Conservation (phyloP, 441 rosid species). For the Pelargonium fulgidum region DNA sequence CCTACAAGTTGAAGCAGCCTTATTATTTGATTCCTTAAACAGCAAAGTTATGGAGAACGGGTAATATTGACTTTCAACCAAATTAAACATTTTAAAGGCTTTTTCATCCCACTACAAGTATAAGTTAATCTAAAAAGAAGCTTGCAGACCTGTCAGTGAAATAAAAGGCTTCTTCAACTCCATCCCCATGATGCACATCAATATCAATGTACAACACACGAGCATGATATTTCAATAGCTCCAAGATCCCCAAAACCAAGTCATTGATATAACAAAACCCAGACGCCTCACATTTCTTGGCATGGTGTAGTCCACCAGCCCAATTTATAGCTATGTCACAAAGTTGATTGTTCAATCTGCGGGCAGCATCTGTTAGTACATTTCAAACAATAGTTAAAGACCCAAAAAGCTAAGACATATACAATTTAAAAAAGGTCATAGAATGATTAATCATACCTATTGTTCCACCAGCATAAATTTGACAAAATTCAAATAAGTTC, state of each 20-base stretch:
- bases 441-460: constrained; percentile 47
- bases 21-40: not conserved
- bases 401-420: not conserved
- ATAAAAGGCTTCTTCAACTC: constrained; percentile 99
- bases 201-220: constrained; percentile 89
- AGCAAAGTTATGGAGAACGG: not conserved
- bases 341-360: constrained; percentile 77
- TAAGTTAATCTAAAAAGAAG: constrained; percentile 17
- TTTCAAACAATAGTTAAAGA: constrained; percentile 15
- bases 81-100: not conserved
- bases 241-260: constrained; percentile 88
- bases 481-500: constrained; percentile 90
- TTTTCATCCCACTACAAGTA: constrained; percentile 6
- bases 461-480: constrained; percentile 94
- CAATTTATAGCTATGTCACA: constrained; percentile 98
- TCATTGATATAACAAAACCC: constrained; percentile 98
- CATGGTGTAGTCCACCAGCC: constrained; percentile 99
- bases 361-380: constrained; percentile 64
- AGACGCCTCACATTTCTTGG: constrained; percentile 94
- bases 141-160: constrained; percentile 75
- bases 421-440: constrained; percentile 7
- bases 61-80: not conserved
- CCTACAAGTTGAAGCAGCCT: constrained; percentile 10
- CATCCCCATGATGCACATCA: constrained; percentile 99
- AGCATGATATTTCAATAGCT: constrained; percentile 82